These are phyloP conservation scores for Solanum pinnatisectum DNA, from an alignment of 257 asterid genomes.

Conservation along the genomic window DNA sequence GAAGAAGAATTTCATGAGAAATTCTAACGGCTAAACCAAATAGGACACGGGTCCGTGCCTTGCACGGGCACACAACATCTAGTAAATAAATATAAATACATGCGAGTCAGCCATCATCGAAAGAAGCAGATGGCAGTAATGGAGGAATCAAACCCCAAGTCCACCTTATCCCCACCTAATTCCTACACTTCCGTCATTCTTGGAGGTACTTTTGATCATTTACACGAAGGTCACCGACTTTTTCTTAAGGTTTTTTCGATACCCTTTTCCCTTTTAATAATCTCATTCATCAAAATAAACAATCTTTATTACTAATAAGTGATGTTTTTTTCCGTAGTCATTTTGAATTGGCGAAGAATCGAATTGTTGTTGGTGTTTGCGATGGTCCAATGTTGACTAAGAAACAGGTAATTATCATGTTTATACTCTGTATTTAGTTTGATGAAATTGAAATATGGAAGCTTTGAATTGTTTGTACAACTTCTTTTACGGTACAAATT, in stretches of 20 bases:
- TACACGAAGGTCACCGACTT: slow-evolving; percentile 91
- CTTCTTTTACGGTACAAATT: not conserved
- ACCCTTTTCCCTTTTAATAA: not conserved
- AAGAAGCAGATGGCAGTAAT: slow-evolving; percentile 20
- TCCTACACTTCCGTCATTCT: slow-evolving; percentile 70
- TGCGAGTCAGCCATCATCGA: not conserved
- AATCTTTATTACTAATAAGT: not conserved
- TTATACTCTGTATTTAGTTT: not conserved
- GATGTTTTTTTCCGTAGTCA: no score
- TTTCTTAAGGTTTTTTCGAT: slow-evolving; percentile 55
- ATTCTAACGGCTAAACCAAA: no score
- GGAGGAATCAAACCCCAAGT: slow-evolving; percentile 23
- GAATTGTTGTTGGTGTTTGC: slow-evolving; percentile 81
- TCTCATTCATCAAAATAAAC: not conserved
- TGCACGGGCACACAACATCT: no score
- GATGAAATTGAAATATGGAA: not conserved
- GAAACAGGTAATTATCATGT: slow-evolving; percentile 40
- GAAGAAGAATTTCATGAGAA: no score
- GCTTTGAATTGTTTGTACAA: not conserved
- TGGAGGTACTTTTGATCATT: slow-evolving; percentile 94
- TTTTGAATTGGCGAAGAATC: slow-evolving; percentile 46
- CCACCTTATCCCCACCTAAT: slow-evolving; percentile 33
- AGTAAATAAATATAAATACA: not conserved
- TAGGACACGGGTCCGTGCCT: no score
- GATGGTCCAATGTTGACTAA: slow-evolving; percentile 82